Conservation (phyloP, 768 basidiomycete genomes). For the Mycena rebaudengoi region DNA sequence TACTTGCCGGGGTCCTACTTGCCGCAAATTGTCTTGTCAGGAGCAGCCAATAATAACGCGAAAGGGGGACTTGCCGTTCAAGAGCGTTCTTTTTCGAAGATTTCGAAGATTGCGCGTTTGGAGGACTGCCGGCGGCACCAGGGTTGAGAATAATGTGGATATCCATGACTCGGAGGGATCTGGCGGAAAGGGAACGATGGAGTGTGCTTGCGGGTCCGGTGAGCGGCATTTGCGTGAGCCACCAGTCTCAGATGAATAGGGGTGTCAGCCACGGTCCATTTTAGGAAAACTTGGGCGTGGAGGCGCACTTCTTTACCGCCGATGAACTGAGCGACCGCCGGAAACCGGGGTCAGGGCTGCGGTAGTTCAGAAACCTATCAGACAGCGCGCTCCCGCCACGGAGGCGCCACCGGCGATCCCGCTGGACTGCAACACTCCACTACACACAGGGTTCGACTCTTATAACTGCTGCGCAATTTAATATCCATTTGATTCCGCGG, state of each 20-base stretch:
- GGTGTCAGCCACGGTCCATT: constrained; percentile 23
- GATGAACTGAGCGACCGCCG: constrained; percentile 10
- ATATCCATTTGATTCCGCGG: constrained; percentile 20
- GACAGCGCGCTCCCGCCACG: constrained; percentile 13
- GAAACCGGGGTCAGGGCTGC: neutral
- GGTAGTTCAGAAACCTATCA: constrained; percentile 13
- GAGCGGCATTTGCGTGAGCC: neutral
- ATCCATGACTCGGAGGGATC: constrained; percentile 29
- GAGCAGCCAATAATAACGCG: constrained; percentile 12
- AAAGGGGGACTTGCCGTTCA: constrained; percentile 15
- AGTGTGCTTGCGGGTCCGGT: neutral
- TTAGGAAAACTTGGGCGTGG: constrained; percentile 7
- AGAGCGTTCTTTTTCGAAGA: neutral
- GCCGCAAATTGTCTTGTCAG: neutral
- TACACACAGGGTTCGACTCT: no score
- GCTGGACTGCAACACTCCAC: no score
- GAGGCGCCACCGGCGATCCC: neutral
- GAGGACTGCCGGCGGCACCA: constrained; percentile 24
- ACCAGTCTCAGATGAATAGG: constrained; percentile 17
- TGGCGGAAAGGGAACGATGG: neutral
- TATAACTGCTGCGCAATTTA: neutral
- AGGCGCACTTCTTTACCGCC: constrained; percentile 11
- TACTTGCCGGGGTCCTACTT: constrained; percentile 16
- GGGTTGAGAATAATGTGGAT: constrained; percentile 34
- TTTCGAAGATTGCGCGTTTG: constrained; percentile 10